Conservation (phyloP, 2,329 filamentous ascomycete species). For the Verticillium tricorpus region DNA sequence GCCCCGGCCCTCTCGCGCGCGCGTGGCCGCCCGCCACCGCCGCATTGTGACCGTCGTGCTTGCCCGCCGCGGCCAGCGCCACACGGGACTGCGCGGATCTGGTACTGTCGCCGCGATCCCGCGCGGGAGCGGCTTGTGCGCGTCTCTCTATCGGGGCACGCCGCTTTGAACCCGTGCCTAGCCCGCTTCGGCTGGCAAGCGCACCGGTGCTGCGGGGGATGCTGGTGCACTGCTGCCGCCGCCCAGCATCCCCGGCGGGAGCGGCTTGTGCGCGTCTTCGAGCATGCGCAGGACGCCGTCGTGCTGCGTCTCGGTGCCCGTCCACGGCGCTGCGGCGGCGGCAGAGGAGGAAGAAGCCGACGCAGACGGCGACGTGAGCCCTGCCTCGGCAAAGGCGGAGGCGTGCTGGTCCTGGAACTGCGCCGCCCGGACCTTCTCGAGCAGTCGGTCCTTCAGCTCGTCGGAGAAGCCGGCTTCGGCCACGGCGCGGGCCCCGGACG, state of each 20-base stretch:
- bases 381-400: constrained; percentile 42
- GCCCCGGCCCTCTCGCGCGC: constrained; percentile 54
- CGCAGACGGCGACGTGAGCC: constrained; percentile 37
- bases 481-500: constrained; percentile 53
- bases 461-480: constrained; percentile 61
- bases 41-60: too few species aligned
- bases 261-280: constrained; percentile 70
- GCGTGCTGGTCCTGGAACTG: constrained; percentile 49
- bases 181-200: too few species aligned
- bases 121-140: constrained; percentile 63
- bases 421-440: constrained; percentile 52
- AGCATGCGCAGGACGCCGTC: constrained; percentile 83
- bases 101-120: constrained; percentile 37
- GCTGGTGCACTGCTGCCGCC: too few species aligned
- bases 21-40: constrained; percentile 42
- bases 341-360: constrained; percentile 44
- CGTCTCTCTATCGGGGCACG: too few species aligned
- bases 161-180: too few species aligned
- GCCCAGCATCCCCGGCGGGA: constrained; percentile 46
- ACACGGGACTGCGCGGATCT: constrained; percentile 42
- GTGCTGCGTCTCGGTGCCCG: constrained; percentile 66
- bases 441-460: constrained; percentile 54
- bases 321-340: constrained; percentile 65
- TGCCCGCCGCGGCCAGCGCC: constrained; percentile 44
- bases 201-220: too few species aligned